phyloP scores from a whole-genome alignment of 257 asterid species.

The Penstemon eatonii region DNA sequence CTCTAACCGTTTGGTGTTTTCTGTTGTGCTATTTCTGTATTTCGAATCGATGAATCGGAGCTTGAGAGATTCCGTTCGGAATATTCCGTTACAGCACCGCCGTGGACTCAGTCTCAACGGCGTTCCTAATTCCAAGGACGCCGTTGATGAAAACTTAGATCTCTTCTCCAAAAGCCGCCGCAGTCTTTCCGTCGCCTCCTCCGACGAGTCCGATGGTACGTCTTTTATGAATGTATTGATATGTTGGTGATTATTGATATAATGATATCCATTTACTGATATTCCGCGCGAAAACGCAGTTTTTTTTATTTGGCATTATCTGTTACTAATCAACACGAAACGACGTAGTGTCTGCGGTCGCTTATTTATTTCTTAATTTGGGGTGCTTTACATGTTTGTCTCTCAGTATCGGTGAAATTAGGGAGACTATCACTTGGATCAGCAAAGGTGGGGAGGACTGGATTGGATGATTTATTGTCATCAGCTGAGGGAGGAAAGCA shows the following conservation, averaged over 20 bases:
- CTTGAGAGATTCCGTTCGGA: conserved; percentile 64
- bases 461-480: conserved; percentile 50
- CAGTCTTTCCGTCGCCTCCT: conserved; percentile 54
- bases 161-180: conserved; percentile 90
- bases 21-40: conserved; percentile 1
- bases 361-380: background rate
- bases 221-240: no score
- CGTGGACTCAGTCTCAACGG: conserved; percentile 65
- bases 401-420: conserved; percentile 46
- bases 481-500: conserved; percentile 58
- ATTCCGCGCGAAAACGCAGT: conserved; percentile 14
- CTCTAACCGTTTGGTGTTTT: background rate
- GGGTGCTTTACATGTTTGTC: conserved; percentile 19
- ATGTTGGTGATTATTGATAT: background rate
- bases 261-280: background rate
- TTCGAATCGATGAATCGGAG: conserved; percentile 57
- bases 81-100: conserved; percentile 56
- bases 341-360: conserved; percentile 26
- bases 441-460: conserved; percentile 43
- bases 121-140: conserved; percentile 34
- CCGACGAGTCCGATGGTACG: conserved; percentile 48
- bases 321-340: conserved; percentile 3
- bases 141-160: conserved; percentile 62
- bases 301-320: conserved; percentile 19
- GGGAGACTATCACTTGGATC: conserved; percentile 65